phyloP scores from a whole-genome alignment of 2,329 filamentous ascomycete species.

The Sporothrix schenckii region DNA sequence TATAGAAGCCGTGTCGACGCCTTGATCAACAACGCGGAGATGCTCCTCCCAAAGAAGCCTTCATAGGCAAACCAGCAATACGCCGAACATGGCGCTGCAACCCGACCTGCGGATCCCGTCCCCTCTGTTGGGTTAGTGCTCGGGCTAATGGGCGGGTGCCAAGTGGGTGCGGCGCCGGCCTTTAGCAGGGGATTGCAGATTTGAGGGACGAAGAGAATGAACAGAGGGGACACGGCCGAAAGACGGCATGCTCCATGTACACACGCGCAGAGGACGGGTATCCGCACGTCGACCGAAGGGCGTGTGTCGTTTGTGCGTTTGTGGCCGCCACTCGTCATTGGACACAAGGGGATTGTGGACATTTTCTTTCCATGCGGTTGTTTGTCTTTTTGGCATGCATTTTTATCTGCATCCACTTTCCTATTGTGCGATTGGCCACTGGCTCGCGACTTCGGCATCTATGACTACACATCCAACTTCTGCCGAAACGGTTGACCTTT shows the following conservation, averaged over 20 bases:
- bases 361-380: neutral
- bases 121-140: neutral
- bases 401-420: neutral
- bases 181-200: slow-evolving; percentile 24
- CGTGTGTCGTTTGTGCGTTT: neutral
- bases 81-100: no score
- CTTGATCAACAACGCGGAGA: no score
- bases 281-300: slow-evolving; percentile 12
- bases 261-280: neutral
- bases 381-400: neutral
- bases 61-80: no score
- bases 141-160: slow-evolving; percentile 15
- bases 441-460: slow-evolving; percentile 19
- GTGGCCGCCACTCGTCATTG: neutral
- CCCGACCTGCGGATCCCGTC: slow-evolving; percentile 1
- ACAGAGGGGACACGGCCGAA: neutral
- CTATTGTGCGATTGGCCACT: neutral
- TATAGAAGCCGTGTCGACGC: no score
- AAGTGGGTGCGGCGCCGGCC: slow-evolving; percentile 24
- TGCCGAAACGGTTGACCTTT: no score
- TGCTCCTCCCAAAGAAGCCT: no score
- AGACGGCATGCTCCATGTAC: no score
- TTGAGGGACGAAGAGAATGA: neutral
- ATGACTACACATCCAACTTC: neutral
- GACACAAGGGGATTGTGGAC: neutral